Percentiles rank a stretch among this genome's conserved stretches.
Evolutionary conservation across 305 asterid genomes (phyloP).

Genomic region (Solanum aculeatissimum): DNA sequence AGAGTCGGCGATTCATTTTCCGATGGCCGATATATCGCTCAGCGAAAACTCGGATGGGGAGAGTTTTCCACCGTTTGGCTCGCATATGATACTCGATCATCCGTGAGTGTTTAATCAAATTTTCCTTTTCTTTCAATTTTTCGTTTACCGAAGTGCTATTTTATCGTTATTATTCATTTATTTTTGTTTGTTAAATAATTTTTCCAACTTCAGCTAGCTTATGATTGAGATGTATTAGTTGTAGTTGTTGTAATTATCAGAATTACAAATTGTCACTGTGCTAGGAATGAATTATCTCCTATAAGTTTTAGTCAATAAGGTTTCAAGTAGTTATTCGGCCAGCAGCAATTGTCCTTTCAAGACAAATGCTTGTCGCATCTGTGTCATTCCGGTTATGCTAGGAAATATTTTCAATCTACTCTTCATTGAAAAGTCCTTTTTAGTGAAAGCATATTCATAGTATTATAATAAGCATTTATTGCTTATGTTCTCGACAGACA

Average conservation of each 20-base stretch:
- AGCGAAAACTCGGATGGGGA: conserved; percentile 98
- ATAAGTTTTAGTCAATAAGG: not conserved
- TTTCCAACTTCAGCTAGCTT: not conserved
- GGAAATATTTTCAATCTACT: not conserved
- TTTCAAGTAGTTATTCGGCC: not conserved
- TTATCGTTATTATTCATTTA: not conserved
- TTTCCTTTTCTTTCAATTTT: not conserved
- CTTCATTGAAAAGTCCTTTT: not conserved
- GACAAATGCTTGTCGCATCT: not conserved
- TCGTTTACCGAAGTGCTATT: not conserved
- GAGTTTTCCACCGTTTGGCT: conserved; percentile 99
- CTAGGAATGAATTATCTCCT: not conserved
- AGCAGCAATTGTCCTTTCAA: not conserved
- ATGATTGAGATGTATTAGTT: not conserved
- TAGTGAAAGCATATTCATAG: not conserved
- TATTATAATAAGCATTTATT: not conserved
- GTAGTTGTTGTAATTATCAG: not conserved
- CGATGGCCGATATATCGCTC: conserved; percentile 87
- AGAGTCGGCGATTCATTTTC: conserved; percentile 83
- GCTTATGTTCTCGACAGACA: not conserved
- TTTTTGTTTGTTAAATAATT: not conserved
- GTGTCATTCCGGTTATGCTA: not conserved
- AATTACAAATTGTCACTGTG: not conserved
- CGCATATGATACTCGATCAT: conserved; percentile 70
- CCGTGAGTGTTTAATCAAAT: conserved; percentile 33